Conservation (phyloP, 176 grass and related monocot species). For the Oryza rufipogon region DNA sequence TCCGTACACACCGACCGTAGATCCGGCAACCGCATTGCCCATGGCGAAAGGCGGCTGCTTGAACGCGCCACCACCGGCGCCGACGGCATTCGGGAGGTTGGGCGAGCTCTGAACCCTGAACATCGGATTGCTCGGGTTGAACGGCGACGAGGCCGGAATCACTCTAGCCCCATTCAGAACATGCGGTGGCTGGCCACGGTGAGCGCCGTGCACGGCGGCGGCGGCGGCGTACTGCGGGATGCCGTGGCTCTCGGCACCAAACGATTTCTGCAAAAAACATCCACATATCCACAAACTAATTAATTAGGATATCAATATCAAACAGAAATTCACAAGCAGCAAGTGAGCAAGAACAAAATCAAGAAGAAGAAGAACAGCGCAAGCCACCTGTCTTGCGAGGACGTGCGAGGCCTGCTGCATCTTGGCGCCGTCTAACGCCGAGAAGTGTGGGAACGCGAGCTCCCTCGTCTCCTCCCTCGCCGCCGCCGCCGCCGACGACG, state of each 20-base stretch:
- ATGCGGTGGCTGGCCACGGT: slow-evolving; percentile 15
- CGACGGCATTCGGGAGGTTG: slow-evolving; percentile 35
- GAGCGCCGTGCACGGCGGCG: background rate
- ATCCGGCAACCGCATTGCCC: slow-evolving; percentile 29
- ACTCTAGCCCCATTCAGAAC: slow-evolving; percentile 49
- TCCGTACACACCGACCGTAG: slow-evolving; percentile 49
- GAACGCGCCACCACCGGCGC: slow-evolving; percentile 10
- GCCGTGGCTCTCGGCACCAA: slow-evolving; percentile 33
- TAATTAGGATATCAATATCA: background rate
- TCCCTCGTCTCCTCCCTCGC: slow-evolving; percentile 49
- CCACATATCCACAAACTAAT: background rate
- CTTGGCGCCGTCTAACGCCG: slow-evolving; percentile 44
- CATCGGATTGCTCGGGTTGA: slow-evolving; percentile 52
- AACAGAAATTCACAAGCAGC: background rate
- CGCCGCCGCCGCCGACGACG: background rate
- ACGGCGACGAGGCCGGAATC: slow-evolving; percentile 54
- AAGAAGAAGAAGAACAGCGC: background rate
- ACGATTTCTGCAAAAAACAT: slow-evolving; percentile 44
- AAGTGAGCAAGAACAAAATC: background rate
- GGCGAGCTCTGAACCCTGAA: slow-evolving; percentile 65
- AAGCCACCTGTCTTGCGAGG: slow-evolving; percentile 58
- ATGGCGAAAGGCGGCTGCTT: slow-evolving; percentile 51
- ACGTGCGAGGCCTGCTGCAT: slow-evolving; percentile 25
- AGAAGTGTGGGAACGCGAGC: slow-evolving; percentile 40
- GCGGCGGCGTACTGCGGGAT: slow-evolving; percentile 33